Conservation (phyloP, 1,139 yeast genomes). For the Barnettozyma hawaiiensis region DNA sequence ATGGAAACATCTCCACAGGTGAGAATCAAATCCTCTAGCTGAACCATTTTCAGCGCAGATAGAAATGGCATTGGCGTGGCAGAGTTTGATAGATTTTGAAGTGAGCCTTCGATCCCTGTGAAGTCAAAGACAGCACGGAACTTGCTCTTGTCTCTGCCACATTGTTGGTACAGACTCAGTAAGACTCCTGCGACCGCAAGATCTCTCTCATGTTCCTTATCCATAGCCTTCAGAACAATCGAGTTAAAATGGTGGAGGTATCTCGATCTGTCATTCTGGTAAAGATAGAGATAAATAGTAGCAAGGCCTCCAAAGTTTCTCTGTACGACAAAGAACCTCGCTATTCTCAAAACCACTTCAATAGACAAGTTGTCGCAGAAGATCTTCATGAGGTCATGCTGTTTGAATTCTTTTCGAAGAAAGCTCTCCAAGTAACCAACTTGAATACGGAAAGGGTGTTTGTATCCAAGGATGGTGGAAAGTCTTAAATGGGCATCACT, state of each 20-base stretch:
- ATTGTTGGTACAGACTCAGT: conserved; percentile 10
- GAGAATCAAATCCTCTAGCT: conserved; percentile 8
- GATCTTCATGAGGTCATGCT: background rate
- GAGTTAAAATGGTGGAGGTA: conserved; percentile 10
- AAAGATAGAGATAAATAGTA: conserved; percentile 8
- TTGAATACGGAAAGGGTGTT: conserved; percentile 10
- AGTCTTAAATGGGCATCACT: conserved; percentile 20
- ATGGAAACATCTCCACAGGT: background rate
- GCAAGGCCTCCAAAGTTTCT: conserved; percentile 12
- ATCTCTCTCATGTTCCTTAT: conserved; percentile 15
- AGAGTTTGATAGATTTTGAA: conserved; percentile 1
- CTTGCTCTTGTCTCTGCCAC: conserved; percentile 10
- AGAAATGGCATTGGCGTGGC: conserved; percentile 11
- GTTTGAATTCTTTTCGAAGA: conserved; percentile 5
- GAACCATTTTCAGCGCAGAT: conserved; percentile 13
- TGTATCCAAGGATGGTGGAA: conserved; percentile 10
- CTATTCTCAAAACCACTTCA: conserved; percentile 11
- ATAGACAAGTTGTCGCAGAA: conserved; percentile 5
- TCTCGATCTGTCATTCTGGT: conserved; percentile 4
- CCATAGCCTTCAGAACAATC: conserved; percentile 9
- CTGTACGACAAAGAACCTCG: conserved; percentile 9
- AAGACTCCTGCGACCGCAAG: conserved; percentile 15
- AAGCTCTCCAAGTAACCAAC: conserved; percentile 9
- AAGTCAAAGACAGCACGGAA: conserved; percentile 11
- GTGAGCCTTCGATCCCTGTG: conserved; percentile 6